Evolutionary conservation across 2,329 filamentous ascomycete species (phyloP).

Genomic region (Chrysoporthe cubensis): DNA sequence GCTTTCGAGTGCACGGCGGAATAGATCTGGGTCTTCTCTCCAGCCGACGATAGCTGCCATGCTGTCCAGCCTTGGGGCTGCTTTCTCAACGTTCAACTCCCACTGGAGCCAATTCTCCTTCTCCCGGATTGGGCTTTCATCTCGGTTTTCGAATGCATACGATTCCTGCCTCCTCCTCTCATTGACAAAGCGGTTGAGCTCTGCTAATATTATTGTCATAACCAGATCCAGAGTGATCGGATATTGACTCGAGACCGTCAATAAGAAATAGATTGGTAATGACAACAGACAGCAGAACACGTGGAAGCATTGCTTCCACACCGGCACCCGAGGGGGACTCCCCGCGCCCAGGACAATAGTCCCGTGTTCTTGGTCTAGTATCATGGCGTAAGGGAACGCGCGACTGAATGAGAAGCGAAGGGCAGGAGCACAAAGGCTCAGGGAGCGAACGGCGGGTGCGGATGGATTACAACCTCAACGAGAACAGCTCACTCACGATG

Average conservation of each 20-base stretch:
- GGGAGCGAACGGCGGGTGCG: background rate
- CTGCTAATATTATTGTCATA: slow-evolving; percentile 35
- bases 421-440: background rate
- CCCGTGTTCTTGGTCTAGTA: slow-evolving; percentile 4
- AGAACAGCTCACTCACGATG: background rate
- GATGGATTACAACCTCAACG: background rate
- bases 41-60: slow-evolving; percentile 38
- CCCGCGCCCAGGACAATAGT: slow-evolving; percentile 14
- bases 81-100: slow-evolving; percentile 10
- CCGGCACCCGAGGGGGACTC: slow-evolving; percentile 31
- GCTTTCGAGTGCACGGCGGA: slow-evolving; percentile 35
- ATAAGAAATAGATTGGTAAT: slow-evolving; percentile 33
- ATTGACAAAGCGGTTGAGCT: slow-evolving; percentile 36
- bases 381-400: background rate
- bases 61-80: slow-evolving; percentile 31
- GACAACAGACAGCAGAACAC: slow-evolving; percentile 35
- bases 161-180: slow-evolving; percentile 32
- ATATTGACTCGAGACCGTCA: slow-evolving; percentile 33
- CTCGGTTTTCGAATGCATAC: background rate
- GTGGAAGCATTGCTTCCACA: slow-evolving; percentile 34
- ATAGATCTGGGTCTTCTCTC: slow-evolving; percentile 37
- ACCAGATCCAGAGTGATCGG: slow-evolving; percentile 36
- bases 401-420: background rate
- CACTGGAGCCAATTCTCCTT: slow-evolving; percentile 30
- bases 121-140: slow-evolving; percentile 25